Percentiles rank a stretch among this genome's conserved stretches.
Evolutionary conservation across 2,329 filamentous ascomycete species (phyloP).

Genomic region (Xylaria digitata): DNA sequence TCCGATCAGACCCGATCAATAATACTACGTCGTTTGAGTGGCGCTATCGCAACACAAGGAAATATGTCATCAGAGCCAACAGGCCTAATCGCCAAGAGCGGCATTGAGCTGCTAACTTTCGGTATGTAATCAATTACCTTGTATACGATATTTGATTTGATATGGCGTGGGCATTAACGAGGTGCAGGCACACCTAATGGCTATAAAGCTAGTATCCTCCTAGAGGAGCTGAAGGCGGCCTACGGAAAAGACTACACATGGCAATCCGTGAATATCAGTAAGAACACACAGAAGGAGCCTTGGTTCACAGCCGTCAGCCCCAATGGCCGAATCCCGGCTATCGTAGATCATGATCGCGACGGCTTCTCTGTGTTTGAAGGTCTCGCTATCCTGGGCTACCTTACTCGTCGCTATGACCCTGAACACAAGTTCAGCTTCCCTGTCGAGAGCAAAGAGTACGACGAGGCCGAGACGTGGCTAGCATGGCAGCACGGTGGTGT

Average conservation of each 20-base stretch:
- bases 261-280: conserved; percentile 68
- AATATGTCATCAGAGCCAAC: conserved; percentile 58
- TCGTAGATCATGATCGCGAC: conserved; percentile 73
- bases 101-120: conserved; percentile 73
- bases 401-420: conserved; percentile 77
- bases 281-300: conserved; percentile 74
- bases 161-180: neutral
- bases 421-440: conserved; percentile 75
- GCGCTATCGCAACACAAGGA: conserved; percentile 26
- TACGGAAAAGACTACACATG: conserved; percentile 71
- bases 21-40: neutral
- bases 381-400: conserved; percentile 77
- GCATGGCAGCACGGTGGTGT: conserved; percentile 79
- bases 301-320: conserved; percentile 73
- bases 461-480: conserved; percentile 68
- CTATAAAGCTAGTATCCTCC: conserved; percentile 68
- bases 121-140: conserved; percentile 45
- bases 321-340: conserved; percentile 64
- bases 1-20: too few relatives aligned
- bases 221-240: conserved; percentile 73
- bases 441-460: conserved; percentile 52
- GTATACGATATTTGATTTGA: neutral
- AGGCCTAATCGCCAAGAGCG: conserved; percentile 69
- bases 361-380: conserved; percentile 78
- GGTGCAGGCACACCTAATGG: conserved; percentile 62